Evolutionary conservation across 306 rosid genomes (phyloP).

Genomic region (Vachellia collinsii): DNA sequence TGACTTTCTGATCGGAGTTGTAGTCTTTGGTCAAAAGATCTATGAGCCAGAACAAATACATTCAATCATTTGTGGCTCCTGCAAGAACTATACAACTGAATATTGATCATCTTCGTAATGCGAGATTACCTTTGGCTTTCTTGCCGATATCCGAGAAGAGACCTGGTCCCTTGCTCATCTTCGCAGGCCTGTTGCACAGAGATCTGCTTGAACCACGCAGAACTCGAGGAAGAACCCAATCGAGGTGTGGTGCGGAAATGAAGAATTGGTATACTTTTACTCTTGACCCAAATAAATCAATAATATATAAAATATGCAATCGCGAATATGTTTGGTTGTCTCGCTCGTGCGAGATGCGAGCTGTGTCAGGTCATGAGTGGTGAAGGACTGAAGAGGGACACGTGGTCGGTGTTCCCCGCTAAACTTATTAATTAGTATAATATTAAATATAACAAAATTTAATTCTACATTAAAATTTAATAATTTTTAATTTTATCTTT

Average conservation of each 20-base stretch:
- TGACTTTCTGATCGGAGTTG: too few relatives aligned
- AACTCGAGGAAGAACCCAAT: slow-evolving; percentile 21
- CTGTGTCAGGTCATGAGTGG: background rate
- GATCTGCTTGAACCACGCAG: background rate
- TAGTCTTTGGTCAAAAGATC: too few relatives aligned
- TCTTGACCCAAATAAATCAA: too few relatives aligned
- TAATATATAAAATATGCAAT: background rate
- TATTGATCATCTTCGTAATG: background rate
- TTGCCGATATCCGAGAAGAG: slow-evolving; percentile 70
- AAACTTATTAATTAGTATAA: too few relatives aligned
- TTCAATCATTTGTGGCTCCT: background rate
- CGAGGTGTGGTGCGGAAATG: slow-evolving; percentile 15
- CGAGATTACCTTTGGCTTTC: slow-evolving; percentile 54
- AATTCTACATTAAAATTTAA: too few relatives aligned
- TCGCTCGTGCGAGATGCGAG: slow-evolving; percentile 26
- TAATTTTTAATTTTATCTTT: too few relatives aligned
- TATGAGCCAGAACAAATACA: too few relatives aligned
- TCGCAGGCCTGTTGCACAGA: slow-evolving; percentile 23
- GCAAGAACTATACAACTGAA: background rate
- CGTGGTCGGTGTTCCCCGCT: background rate
- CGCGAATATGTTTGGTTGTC: background rate
- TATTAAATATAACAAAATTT: too few relatives aligned
- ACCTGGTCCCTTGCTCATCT: slow-evolving; percentile 68
- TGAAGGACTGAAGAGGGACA: background rate
- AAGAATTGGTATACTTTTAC: background rate